phyloP scores from a whole-genome alignment of 176 grass and related monocot genomes.

The Alloteropsis semialata region DNA sequence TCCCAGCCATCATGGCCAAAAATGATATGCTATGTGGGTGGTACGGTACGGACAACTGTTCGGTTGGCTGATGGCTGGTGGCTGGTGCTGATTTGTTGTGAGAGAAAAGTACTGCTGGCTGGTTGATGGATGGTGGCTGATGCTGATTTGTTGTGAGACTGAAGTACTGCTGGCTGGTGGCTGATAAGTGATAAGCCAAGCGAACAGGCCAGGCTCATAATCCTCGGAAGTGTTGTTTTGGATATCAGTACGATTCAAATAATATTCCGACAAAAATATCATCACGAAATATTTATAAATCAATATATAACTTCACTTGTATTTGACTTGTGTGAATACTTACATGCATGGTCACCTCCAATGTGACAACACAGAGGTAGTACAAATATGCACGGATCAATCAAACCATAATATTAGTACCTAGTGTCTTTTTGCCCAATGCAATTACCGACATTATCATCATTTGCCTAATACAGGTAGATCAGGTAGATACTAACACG shows the following conservation, averaged over 20 bases:
- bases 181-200: too few relatives aligned
- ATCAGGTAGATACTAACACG: background rate
- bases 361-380: background rate
- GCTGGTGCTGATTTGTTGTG: too few relatives aligned
- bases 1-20: background rate
- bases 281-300: background rate
- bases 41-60: background rate
- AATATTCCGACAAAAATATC: background rate
- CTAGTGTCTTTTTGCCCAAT: background rate
- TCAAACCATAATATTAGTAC: conserved; percentile 7
- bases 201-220: too few relatives aligned
- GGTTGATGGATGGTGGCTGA: too few relatives aligned
- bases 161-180: too few relatives aligned
- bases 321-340: background rate
- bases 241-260: background rate
- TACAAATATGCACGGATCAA: background rate
- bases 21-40: background rate
- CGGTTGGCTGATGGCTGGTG: too few relatives aligned
- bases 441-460: background rate
- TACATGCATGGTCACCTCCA: background rate
- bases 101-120: too few relatives aligned
- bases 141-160: too few relatives aligned
- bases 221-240: background rate
- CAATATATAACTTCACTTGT: background rate
- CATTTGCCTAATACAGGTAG: background rate